Evolutionary conservation across 495 filamentous ascomycete genomes (phyloP).

Genomic region (Polyplosphaeria fusca): DNA sequence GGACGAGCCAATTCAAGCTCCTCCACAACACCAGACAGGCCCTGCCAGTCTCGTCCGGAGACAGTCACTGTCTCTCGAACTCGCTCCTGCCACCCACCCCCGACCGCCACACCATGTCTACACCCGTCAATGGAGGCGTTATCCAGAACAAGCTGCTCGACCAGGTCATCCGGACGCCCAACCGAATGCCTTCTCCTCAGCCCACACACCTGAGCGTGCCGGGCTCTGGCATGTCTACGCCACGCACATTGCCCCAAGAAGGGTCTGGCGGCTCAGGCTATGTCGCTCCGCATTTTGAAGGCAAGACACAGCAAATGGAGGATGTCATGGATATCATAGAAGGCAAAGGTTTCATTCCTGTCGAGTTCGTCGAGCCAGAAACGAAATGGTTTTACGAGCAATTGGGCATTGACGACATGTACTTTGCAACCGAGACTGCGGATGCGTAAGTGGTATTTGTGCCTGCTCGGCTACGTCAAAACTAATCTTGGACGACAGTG

Average conservation of each 20-base stretch:
- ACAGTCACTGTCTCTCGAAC: no score
- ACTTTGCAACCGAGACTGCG: conserved; percentile 88
- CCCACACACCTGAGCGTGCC: conserved; percentile 86
- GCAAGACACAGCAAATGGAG: conserved; percentile 91
- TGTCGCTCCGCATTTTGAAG: conserved; percentile 90
- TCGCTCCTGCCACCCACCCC: neutral
- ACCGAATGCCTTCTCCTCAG: conserved; percentile 78
- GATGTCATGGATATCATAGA: conserved; percentile 74
- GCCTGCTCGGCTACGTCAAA: neutral
- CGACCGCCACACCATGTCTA: conserved; percentile 1
- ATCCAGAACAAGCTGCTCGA: conserved; percentile 63
- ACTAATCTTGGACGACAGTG: conserved; percentile 39
- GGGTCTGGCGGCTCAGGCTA: conserved; percentile 80
- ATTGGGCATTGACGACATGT: conserved; percentile 97
- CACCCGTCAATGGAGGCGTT: conserved; percentile 37
- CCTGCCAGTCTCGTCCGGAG: no score
- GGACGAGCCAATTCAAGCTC: no score
- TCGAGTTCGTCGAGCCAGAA: conserved; percentile 76
- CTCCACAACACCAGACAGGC: no score
- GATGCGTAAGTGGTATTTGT: conserved; percentile 58
- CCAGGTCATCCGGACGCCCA: conserved; percentile 55
- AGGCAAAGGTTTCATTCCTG: conserved; percentile 81
- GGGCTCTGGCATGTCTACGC: conserved; percentile 51
- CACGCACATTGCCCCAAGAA: conserved; percentile 70
- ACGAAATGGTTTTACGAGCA: conserved; percentile 96